Base-by-base conservation (phyloP, 2,329 filamentous ascomycete species). In the Fusarium sp. region DNA sequence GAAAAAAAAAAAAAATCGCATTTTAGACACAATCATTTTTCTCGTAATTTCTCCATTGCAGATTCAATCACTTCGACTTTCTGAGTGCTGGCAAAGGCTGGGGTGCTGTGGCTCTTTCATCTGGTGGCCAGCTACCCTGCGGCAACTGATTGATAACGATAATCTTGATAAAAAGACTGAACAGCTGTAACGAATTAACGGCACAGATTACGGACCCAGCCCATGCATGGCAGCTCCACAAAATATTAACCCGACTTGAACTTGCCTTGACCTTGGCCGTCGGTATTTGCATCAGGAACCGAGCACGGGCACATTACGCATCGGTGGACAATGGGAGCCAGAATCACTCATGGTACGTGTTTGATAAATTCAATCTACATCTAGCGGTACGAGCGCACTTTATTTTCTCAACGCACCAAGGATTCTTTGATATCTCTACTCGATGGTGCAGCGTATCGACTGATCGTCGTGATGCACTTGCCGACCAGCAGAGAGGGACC, bases 281-380 rank as follows among this genome's bases (percentile, higher is more conserved):
- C 22, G 45, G 45, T 27, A 50, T 18, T 50, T 50, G 14, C 8
- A 50, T 6, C 3, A 50, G 2, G 14, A 27, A 18, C 42, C 16
- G 1, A 20, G 14, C 45, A 27, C 22, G 45, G 22, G 8, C 22
- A 18, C 7, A 18, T 22, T 1, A 18, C 9, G 4, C 4, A 14
- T 6, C 25, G 6, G 2, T 47, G 6, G 40, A 10, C 22, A 0
- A 27, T 9, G 8, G 22, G 22, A 27, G 1, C 42, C 0, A 1
- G 1, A 3, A 2, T 8, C 8, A 27, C 14, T 27, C 8, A 3
- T 27, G 16, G 22, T 5, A 10, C 4, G 42, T 6, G 14, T 50
- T 50, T 50, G 45, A 27, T 50, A 50, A 50, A 50, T 16, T 10
- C n/a, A n/a, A n/a, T n/a, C n/a, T n/a, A n/a, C n/a, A n/a, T n/a